Evolutionary conservation across 2,329 filamentous ascomycete genomes (phyloP).

Genomic region (Phialocephala sp.): DNA sequence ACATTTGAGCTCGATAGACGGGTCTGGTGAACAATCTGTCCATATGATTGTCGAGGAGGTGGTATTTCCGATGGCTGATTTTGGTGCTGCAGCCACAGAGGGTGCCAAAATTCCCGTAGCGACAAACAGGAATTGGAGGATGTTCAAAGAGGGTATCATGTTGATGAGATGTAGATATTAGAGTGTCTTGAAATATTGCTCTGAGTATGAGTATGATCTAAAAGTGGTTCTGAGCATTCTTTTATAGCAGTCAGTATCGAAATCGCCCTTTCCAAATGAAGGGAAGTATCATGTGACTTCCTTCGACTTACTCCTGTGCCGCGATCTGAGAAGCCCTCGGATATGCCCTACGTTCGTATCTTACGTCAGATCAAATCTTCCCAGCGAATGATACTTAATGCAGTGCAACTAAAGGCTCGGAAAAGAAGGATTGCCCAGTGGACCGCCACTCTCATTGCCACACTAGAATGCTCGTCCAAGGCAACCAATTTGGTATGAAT

Average conservation of each 20-base stretch:
- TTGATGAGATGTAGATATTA: background rate
- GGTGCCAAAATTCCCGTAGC: conserved; percentile 4
- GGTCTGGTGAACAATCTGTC: conserved; percentile 6
- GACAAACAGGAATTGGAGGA: background rate
- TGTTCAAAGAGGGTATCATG: background rate
- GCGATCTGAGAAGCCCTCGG: too few species aligned
- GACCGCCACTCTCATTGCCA: too few species aligned
- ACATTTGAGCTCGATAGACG: conserved; percentile 9
- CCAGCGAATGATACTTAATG: too few species aligned
- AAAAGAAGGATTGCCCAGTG: too few species aligned
- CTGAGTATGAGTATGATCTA: background rate
- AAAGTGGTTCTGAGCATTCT: background rate
- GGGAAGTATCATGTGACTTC: background rate
- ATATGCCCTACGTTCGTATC: too few species aligned
- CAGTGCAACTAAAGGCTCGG: too few species aligned
- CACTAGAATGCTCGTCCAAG: too few species aligned
- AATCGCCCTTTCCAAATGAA: background rate
- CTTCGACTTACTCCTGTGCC: background rate
- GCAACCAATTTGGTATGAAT: too few species aligned
- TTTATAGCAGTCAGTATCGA: background rate
- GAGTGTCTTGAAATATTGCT: background rate
- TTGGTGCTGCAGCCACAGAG: background rate
- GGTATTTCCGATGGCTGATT: background rate
- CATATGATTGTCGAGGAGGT: conserved; percentile 7
- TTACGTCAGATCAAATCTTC: too few species aligned